These are phyloP conservation scores for Incumbomyces lentus DNA, from an alignment of 2,329 filamentous ascomycete genomes.

Conservation along the genomic window DNA sequence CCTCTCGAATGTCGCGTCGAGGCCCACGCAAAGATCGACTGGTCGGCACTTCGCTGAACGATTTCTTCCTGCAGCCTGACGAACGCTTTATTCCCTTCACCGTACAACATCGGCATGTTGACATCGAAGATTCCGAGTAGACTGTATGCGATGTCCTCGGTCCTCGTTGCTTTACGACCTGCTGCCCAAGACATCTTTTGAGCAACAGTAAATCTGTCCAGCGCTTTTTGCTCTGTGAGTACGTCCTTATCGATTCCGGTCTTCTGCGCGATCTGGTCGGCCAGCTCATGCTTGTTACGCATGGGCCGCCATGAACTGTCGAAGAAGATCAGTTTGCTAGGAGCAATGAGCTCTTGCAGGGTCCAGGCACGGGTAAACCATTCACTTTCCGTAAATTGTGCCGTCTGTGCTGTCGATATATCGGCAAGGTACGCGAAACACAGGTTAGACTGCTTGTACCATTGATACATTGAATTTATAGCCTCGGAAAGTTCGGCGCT, in stretches of 20 bases:
- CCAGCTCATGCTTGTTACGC: constrained; percentile 4
- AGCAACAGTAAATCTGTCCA: constrained; percentile 21
- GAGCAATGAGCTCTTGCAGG: constrained; percentile 10
- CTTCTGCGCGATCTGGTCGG: background rate
- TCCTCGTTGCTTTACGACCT: constrained; percentile 24
- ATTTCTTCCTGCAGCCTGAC: constrained; percentile 17
- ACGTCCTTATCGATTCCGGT: constrained; percentile 3
- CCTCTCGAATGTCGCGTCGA: background rate
- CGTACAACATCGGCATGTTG: constrained; percentile 36
- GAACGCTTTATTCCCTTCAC: constrained; percentile 24
- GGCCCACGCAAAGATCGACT: constrained; percentile 1
- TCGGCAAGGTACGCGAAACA: constrained; percentile 19
- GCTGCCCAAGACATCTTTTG: constrained; percentile 33
- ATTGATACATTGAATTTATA: constrained; percentile 19
- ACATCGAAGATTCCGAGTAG: constrained; percentile 36
- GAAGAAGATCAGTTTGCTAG: constrained; percentile 7
- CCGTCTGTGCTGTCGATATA: constrained; percentile 1
- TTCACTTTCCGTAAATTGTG: constrained; percentile 5
- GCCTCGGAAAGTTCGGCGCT: constrained; percentile 15
- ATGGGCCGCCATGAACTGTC: background rate
- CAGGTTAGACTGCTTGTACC: constrained; percentile 13
- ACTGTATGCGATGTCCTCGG: constrained; percentile 36
- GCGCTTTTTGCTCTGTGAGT: background rate
- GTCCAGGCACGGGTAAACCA: constrained; percentile 9
- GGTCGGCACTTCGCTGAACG: constrained; percentile 5